phyloP scores from a whole-genome alignment of 1,284 basidiomycete genomes.

The Naganishia albida region DNA sequence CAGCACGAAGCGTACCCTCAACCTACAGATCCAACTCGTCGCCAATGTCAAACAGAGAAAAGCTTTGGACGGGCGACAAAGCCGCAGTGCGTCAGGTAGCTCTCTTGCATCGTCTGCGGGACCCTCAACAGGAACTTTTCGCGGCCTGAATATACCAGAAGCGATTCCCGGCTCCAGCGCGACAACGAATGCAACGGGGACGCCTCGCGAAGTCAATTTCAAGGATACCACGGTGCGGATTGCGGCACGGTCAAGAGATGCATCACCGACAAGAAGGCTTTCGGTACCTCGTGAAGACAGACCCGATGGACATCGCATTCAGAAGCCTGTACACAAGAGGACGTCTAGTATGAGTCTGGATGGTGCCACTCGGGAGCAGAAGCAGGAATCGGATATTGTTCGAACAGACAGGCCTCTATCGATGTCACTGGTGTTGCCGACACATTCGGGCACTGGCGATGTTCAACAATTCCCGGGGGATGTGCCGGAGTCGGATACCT shows the following conservation, averaged over 20 bases:
- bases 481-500: background rate
- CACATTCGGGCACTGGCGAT: background rate
- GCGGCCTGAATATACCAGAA: background rate
- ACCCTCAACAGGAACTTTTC: slow-evolving; percentile 12
- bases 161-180: background rate
- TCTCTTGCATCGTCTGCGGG: slow-evolving; percentile 12
- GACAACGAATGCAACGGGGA: slow-evolving; percentile 8
- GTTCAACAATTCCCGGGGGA: no score
- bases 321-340: slow-evolving; percentile 11
- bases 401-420: slow-evolving; percentile 4
- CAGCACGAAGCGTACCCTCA: slow-evolving; percentile 81
- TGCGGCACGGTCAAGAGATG: slow-evolving; percentile 6
- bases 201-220: slow-evolving; percentile 26
- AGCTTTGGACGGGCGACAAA: background rate
- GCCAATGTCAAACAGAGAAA: slow-evolving; percentile 39
- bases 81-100: slow-evolving; percentile 38
- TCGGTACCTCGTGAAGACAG: background rate
- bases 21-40: slow-evolving; percentile 90
- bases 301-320: background rate
- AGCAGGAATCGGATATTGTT: slow-evolving; percentile 4
- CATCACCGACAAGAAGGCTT: slow-evolving; percentile 7
- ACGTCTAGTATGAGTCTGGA: slow-evolving; percentile 23
- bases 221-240: background rate
- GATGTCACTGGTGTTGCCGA: background rate
- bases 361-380: slow-evolving; percentile 8